Percentiles rank a stretch among this genome's conserved stretches.
These are phyloP conservation scores for Chenopodium berlandieri DNA, from an alignment of 148 eudicot species.

Conservation along the genomic window DNA sequence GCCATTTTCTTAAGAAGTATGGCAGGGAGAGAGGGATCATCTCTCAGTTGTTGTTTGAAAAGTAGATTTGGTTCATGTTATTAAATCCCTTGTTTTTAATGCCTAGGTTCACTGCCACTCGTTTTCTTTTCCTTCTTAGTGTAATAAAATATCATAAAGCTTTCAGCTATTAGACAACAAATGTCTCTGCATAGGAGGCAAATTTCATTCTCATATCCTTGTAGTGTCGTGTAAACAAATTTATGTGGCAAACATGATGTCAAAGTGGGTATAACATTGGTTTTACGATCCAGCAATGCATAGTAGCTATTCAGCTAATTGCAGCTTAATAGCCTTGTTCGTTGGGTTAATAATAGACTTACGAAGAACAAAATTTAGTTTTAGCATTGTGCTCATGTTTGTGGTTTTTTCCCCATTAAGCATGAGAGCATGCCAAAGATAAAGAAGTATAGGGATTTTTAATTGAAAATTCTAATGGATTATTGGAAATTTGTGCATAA, in stretches of 20 bases:
- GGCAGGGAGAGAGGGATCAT: background rate
- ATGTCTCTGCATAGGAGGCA: no score
- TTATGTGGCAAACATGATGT: background rate
- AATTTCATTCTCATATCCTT: background rate
- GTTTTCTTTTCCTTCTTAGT: background rate
- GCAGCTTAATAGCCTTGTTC: background rate
- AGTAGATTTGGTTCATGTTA: background rate
- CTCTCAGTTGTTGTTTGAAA: background rate
- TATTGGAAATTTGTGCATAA: no score
- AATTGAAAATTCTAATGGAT: background rate
- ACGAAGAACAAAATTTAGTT: background rate
- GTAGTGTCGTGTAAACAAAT: background rate
- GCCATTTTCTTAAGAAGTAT: no score
- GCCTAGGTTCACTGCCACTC: background rate
- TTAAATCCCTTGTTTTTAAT: background rate
- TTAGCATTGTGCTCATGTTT: background rate
- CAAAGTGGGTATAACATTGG: background rate
- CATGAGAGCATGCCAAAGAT: background rate
- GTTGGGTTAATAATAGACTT: background rate
- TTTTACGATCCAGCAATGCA: background rate
- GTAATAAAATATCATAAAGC: background rate
- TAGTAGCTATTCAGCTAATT: no score
- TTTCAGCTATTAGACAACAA: background rate
- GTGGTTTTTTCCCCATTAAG: background rate
- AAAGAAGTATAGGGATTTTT: background rate